phyloP scores from a whole-genome alignment of 208 protist genomes.

The Leishmania major region DNA sequence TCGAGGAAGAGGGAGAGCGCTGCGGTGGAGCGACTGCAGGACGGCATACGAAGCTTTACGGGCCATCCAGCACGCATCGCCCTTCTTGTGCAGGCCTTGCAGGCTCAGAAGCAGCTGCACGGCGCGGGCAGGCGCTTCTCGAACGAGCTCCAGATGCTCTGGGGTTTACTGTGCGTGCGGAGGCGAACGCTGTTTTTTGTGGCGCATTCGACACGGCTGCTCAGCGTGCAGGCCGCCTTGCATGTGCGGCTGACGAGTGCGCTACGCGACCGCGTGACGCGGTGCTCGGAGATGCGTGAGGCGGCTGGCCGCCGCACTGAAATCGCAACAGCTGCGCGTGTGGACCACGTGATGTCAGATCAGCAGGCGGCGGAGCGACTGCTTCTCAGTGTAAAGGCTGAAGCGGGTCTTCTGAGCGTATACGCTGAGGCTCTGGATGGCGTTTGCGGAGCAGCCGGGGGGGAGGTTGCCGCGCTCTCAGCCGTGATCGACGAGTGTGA shows the following conservation, averaged over 20 bases:
- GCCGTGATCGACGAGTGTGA: constrained; percentile 13
- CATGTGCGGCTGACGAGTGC: neutral
- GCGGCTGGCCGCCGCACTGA: neutral
- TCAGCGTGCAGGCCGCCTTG: constrained; percentile 3
- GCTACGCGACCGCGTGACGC: neutral
- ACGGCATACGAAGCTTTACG: constrained; percentile 38
- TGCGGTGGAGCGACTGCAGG: constrained; percentile 35
- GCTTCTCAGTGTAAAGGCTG: neutral
- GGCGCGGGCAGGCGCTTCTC: neutral
- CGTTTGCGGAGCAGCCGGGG: constrained; percentile 2
- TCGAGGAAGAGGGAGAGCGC: constrained; percentile 22
- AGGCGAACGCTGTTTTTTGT: neutral
- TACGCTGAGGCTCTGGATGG: constrained; percentile 8
- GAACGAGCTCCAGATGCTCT: constrained; percentile 2
- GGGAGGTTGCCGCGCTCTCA: constrained; percentile 20
- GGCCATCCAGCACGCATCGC: constrained; percentile 48
- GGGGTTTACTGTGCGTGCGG: constrained; percentile 4
- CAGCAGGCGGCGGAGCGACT: neutral
- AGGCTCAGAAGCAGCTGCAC: constrained; percentile 38
- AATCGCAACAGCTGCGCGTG: neutral
- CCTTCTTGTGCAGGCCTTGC: constrained; percentile 46
- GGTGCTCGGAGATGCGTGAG: neutral
- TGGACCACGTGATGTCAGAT: neutral
- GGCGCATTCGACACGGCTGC: neutral
- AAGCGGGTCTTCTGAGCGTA: neutral